Evolutionary conservation across 768 basidiomycete genomes (phyloP), one percentile per base, ranked within the genome.

Genomic region (Leccinum arenicola): DNA sequence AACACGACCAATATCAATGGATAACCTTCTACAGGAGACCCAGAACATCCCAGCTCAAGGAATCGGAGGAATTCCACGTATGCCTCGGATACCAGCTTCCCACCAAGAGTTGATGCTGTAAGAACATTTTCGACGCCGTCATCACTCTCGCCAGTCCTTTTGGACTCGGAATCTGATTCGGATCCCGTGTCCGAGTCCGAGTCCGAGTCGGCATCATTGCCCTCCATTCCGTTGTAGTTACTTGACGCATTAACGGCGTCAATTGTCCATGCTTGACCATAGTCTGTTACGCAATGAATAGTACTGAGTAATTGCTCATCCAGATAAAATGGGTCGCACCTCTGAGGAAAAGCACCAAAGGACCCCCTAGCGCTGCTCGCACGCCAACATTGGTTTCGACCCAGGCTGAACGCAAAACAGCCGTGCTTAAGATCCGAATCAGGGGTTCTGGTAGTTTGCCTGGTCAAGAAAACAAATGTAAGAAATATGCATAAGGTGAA

Each of bases 41-140:
- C 88, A n/a, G 84, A 82, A 70, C 94, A 97, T 11, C 87, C 92
- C 1, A 84, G 74, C 56, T 85, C 77, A 21, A 98, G 81, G 75
- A 95, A 97, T 38, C 80, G 81, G 21, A 94, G 75, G 73, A 98
- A 95, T 52, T 89, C 86, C 14, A 66, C 71, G 67, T 89, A 96
- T 3, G 85, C 83, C 23, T 68, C 66, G 10, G 80, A 83, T 27
- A 35, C 40, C 5, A 10, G 47, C 6, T 40, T 56, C 33, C 35
- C 47, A 35, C 43, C 8, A 38, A 33, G 5, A 52, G 25, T 38
- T 19, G 31, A 40, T 12, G 58, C 17, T 9, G 38, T 25, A 10
- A 52, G 10, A 25, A 31, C 50, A 45, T 77, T 75, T 15, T 69
- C 68, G 6, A 75, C 78, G 6, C 73, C 69, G 1, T 70, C 69